Base-by-base conservation (phyloP, 805 yeast genomes). In the Candida xiaguanensis region DNA sequence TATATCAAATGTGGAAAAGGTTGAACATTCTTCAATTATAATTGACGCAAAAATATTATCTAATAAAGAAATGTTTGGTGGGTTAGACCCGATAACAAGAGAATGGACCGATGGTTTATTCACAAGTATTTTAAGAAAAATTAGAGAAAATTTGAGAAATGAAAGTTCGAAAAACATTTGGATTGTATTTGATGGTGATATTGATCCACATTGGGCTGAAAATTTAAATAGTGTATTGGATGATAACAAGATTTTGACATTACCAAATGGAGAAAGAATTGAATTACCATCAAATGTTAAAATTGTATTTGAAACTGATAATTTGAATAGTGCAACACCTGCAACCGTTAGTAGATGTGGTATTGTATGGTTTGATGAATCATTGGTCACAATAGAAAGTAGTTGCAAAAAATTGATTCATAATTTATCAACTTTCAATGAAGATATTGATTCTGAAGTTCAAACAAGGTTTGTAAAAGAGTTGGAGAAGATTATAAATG, bases 271-370 rank as follows among this genome's bases (percentile, higher is more conserved):
- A 28, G 98, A 91, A 55, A 74, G 96, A 16, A 54, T 91, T 5
- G 63, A 73, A 1, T 58, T 91, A 1, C 88, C 95, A 0, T 49
- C 61, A 0, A 82, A 82, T 47, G 71, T 87, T 3, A 70, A 76
- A 16, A 54, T 91, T 9, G 49, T 89, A 0, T 89, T 91, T 62
- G 98, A 91, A 53, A 87, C 85, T 3, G 83, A 82, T 34, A 68
- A 59, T 32, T 58, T 91, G 38, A 56, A 62, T 2, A 65, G 75
- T 47, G 85, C 95, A 0, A 91, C 98, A 0, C 87, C 87, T 0
- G 98, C 98, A 0, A 91, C 98, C 0, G 75, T 91, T 17, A 86
- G 93, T 58, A 75, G 98, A 56, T 90, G 97, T 68, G 96, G 95
- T 3, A 80, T 91, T 75, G 66, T 90, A 1, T 85, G 89, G 82